Evolutionary conservation across 768 basidiomycete species (phyloP).

Genomic region (Boletus pseudopeckii): DNA sequence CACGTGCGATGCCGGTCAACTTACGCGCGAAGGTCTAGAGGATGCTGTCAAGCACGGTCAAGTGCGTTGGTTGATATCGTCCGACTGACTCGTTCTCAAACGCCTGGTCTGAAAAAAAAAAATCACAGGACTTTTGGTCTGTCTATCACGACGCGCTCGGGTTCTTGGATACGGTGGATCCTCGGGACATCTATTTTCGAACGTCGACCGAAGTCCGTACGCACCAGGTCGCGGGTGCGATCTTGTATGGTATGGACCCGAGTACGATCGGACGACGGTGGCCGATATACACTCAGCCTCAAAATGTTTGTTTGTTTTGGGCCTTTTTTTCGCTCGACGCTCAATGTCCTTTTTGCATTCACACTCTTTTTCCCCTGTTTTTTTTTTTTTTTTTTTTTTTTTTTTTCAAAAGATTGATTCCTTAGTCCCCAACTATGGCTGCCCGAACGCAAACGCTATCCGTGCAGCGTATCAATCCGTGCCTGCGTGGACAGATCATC

Average conservation of each 20-base stretch:
- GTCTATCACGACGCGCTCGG: constrained; percentile 38
- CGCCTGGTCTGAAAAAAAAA: not conserved
- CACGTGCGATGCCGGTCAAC: constrained; percentile 46
- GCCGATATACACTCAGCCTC: constrained; percentile 41
- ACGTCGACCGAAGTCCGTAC: constrained; percentile 46
- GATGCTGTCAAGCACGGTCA: constrained; percentile 44
- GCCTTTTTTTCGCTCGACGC: not conserved
- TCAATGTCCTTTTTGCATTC: not conserved
- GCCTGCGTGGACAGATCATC: constrained; percentile 46
- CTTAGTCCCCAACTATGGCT: constrained; percentile 42
- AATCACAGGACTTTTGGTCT: constrained; percentile 44
- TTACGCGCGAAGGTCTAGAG: constrained; percentile 42
- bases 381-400: not conserved
- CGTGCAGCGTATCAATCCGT: constrained; percentile 42
- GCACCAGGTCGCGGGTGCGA: constrained; percentile 44
- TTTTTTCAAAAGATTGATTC: constrained; percentile 52
- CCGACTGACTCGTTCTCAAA: not conserved
- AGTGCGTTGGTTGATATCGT: constrained; percentile 11
- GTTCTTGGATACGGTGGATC: constrained; percentile 35
- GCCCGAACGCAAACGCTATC: constrained; percentile 39
- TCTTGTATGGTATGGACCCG: constrained; percentile 46
- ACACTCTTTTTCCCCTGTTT: too few species aligned
- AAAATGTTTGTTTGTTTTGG: constrained; percentile 21
- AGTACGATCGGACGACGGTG: constrained; percentile 30
- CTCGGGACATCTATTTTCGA: constrained; percentile 40